Conservation (phyloP, 1,284 basidiomycete genomes). For the Apiotrichum brassicae region DNA sequence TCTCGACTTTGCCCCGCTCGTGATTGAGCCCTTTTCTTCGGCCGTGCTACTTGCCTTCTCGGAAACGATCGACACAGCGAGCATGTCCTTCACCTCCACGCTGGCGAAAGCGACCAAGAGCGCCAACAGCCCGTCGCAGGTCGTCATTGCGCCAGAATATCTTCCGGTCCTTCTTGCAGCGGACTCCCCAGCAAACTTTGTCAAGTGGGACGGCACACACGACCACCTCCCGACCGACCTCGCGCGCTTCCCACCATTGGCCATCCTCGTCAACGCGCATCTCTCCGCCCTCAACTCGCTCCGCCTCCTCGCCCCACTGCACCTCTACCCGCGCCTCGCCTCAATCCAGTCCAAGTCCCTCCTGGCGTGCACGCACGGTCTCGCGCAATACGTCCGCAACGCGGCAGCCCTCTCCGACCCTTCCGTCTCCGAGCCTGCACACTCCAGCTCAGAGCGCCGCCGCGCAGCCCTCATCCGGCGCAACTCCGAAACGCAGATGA, state of each 20-base stretch:
- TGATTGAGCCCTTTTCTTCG: slow-evolving; percentile 60
- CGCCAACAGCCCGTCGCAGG: slow-evolving; percentile 21
- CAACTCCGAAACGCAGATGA: slow-evolving; percentile 31
- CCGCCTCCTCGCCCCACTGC: slow-evolving; percentile 67
- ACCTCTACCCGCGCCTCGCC: slow-evolving; percentile 52
- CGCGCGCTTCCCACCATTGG: slow-evolving; percentile 69
- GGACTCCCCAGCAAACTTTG: slow-evolving; percentile 9
- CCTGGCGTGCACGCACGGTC: slow-evolving; percentile 28
- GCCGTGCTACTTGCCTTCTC: slow-evolving; percentile 53
- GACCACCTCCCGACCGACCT: slow-evolving; percentile 52
- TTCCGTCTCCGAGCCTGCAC: background rate
- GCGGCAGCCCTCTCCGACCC: slow-evolving; percentile 15
- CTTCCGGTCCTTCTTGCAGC: slow-evolving; percentile 22
- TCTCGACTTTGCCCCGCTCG: slow-evolving; percentile 65
- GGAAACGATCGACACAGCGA: slow-evolving; percentile 48
- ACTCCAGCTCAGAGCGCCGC: slow-evolving; percentile 2
- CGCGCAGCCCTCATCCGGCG: slow-evolving; percentile 27
- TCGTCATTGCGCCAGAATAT: slow-evolving; percentile 38
- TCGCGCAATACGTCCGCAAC: slow-evolving; percentile 51
- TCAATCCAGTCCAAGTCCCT: slow-evolving; percentile 54
- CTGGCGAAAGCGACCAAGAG: slow-evolving; percentile 27
- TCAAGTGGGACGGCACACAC: slow-evolving; percentile 7
- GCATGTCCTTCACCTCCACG: slow-evolving; percentile 25
- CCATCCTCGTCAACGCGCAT: slow-evolving; percentile 66
- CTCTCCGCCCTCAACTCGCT: slow-evolving; percentile 71